phyloP scores from a whole-genome alignment of 2,329 filamentous ascomycete species.

The Colletotrichum liaoningense region DNA sequence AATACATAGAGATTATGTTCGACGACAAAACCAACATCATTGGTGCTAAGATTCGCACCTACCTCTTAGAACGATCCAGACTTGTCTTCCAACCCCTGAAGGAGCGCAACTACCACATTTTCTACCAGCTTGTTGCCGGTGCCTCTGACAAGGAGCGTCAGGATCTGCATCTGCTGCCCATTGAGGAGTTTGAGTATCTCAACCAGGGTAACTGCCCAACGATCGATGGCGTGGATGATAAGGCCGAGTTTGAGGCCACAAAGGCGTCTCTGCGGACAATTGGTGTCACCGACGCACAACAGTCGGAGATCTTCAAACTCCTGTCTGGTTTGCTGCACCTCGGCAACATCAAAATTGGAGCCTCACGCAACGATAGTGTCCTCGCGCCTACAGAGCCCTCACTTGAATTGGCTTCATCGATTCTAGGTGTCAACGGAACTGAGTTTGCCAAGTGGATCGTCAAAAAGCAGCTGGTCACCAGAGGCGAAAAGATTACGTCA shows the following conservation, averaged over 20 bases:
- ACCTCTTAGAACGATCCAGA: constrained; percentile 93
- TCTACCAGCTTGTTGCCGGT: constrained; percentile 96
- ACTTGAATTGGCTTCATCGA: constrained; percentile 81
- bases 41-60: constrained; percentile 96
- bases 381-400: constrained; percentile 85
- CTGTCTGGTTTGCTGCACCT: constrained; percentile 92
- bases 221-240: constrained; percentile 96
- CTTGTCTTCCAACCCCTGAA: constrained; percentile 97
- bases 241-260: constrained; percentile 91
- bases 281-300: constrained; percentile 79
- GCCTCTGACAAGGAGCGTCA: constrained; percentile 86
- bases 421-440: constrained; percentile 86
- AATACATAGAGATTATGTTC: constrained; percentile 99
- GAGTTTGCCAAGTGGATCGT: constrained; percentile 98
- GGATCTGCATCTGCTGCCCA: constrained; percentile 80
- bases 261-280: constrained; percentile 89
- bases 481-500: constrained; percentile 97
- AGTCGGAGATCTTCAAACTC: constrained; percentile 88
- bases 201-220: constrained; percentile 93
- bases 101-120: constrained; percentile 99
- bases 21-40: constrained; percentile 96
- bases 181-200: constrained; percentile 94
- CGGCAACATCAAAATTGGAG: constrained; percentile 95
- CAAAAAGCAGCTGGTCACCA: constrained; percentile 97
- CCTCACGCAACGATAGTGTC: constrained; percentile 88